Evolutionary conservation across 768 basidiomycete genomes (phyloP).

Genomic region (Hypholoma fasciculare): DNA sequence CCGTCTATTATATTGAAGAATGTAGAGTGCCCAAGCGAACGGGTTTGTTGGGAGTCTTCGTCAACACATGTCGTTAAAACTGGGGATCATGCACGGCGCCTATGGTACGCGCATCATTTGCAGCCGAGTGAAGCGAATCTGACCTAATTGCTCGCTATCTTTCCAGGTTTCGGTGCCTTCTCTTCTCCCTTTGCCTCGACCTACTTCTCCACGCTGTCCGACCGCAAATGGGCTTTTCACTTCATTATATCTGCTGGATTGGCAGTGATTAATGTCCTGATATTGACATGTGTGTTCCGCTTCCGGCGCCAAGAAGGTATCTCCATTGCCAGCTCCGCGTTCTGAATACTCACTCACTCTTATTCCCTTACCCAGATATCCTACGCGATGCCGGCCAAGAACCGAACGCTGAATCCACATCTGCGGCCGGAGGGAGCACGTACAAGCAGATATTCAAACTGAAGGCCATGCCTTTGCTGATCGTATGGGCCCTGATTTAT

Average conservation of each 20-base stretch:
- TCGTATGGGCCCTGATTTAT: constrained; percentile 61
- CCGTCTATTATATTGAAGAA: background rate
- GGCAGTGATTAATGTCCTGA: constrained; percentile 50
- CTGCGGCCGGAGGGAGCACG: constrained; percentile 32
- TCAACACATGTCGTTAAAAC: constrained; percentile 56
- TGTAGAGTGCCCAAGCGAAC: constrained; percentile 68
- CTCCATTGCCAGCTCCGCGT: background rate
- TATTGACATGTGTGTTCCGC: constrained; percentile 59
- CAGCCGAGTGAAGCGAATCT: background rate
- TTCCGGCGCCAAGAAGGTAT: constrained; percentile 70
- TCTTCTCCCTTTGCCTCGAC: constrained; percentile 74
- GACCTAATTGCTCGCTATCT: constrained; percentile 5
- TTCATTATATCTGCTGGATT: constrained; percentile 70
- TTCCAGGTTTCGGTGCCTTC: constrained; percentile 60
- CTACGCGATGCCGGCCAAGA: constrained; percentile 52
- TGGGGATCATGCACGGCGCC: constrained; percentile 66
- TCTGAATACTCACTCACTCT: constrained; percentile 14
- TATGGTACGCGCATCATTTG: constrained; percentile 44
- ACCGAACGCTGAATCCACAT: constrained; percentile 38
- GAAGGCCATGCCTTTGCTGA: constrained; percentile 58
- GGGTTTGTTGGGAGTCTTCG: constrained; percentile 64
- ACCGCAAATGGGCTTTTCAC: constrained; percentile 81
- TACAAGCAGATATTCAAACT: constrained; percentile 47
- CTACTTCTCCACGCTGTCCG: constrained; percentile 63
- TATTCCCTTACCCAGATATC: constrained; percentile 48